Evolutionary conservation across 2,329 filamentous ascomycete species (phyloP).

Genomic region (Pestalotiopsis sp.): DNA sequence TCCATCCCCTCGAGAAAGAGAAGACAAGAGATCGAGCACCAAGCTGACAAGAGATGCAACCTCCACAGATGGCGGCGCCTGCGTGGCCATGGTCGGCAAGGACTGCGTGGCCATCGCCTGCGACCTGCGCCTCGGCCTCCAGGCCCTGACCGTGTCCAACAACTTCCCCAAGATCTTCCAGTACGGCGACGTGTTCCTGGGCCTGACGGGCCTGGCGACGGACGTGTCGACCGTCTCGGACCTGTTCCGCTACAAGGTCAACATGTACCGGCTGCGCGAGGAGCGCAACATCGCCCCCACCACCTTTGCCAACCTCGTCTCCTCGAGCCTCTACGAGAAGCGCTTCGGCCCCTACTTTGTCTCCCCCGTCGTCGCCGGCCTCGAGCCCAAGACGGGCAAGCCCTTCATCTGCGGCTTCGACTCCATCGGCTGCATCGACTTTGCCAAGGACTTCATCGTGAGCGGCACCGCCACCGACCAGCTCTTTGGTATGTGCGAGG

Average conservation of each 20-base stretch:
- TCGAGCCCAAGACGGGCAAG: constrained; percentile 91
- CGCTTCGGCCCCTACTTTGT: constrained; percentile 98
- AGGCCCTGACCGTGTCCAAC: constrained; percentile 96
- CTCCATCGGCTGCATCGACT: constrained; percentile 98
- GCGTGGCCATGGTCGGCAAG: constrained; percentile 98
- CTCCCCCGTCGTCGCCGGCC: constrained; percentile 88
- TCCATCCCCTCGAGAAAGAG: background rate
- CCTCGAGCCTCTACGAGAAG: constrained; percentile 87
- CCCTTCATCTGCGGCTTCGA: constrained; percentile 99
- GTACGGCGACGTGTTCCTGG: constrained; percentile 94
- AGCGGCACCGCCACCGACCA: constrained; percentile 95
- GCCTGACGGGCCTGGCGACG: constrained; percentile 93
- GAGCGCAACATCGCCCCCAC: constrained; percentile 93
- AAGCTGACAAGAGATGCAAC: background rate
- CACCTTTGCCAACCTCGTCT: constrained; percentile 96
- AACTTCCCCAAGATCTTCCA: constrained; percentile 99
- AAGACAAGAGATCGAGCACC: background rate
- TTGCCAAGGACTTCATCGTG: constrained; percentile 99
- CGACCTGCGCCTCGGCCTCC: constrained; percentile 95
- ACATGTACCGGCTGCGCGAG: constrained; percentile 99
- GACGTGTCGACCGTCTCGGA: constrained; percentile 94
- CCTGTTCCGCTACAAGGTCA: constrained; percentile 99
- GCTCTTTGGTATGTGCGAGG: constrained; percentile 98
- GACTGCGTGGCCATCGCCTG: constrained; percentile 99
- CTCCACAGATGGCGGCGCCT: constrained; percentile 78